phyloP scores from a whole-genome alignment of 331 rosid species.

The Rosa hybrid region DNA sequence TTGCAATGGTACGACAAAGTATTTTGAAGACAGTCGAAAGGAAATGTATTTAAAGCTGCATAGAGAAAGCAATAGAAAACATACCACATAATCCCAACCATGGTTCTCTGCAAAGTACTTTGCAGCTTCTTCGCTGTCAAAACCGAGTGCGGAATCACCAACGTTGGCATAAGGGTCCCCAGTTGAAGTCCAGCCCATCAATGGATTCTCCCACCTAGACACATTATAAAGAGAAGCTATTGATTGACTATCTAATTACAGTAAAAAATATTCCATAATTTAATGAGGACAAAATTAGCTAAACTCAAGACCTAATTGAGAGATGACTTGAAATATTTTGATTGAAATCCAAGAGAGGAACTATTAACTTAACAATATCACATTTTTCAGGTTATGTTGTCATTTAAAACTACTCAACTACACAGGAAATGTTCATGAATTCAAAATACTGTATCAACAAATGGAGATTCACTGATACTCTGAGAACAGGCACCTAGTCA shows the following conservation, averaged over 20 bases:
- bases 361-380: not conserved
- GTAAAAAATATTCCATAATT: not conserved
- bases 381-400: not conserved
- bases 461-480: not conserved
- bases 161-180: conserved; percentile 96
- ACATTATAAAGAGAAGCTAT: conserved; percentile 22
- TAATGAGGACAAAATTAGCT: not conserved
- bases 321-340: not conserved
- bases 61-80: conserved; percentile 17
- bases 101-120: conserved; percentile 84
- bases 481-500: not conserved
- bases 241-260: not conserved
- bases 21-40: conserved; percentile 1
- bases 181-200: conserved; percentile 99
- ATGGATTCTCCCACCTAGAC: conserved; percentile 95
- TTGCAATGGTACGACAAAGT: not conserved
- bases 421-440: not conserved
- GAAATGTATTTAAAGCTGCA: not conserved
- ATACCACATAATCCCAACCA: conserved; percentile 93
- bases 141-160: conserved; percentile 80
- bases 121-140: conserved; percentile 88
- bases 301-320: not conserved
- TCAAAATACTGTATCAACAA: not conserved
- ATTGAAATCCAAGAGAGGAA: not conserved
- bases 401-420: not conserved